Evolutionary conservation across 2,329 filamentous ascomycete species (phyloP).

Genomic region (Cryphonectria radicalis): DNA sequence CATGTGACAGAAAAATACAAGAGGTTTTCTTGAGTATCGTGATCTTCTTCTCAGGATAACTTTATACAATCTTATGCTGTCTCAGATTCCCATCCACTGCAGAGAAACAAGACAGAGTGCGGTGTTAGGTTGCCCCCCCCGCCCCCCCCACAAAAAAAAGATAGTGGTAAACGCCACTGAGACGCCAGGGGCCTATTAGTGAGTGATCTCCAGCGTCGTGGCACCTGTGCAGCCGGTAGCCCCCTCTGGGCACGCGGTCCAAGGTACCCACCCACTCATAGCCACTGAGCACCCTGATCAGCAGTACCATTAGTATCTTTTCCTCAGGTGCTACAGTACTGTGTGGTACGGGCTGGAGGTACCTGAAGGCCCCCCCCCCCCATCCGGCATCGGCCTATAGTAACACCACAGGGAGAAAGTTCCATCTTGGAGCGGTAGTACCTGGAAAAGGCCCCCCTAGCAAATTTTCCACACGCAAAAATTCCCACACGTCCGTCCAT

Average conservation of each 20-base stretch:
- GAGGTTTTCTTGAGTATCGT: too few species aligned
- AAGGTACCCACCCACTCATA: neutral
- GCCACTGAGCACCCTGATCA: neutral
- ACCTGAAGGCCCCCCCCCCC: neutral
- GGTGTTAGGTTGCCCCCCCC: too few species aligned
- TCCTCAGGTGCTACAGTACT: neutral
- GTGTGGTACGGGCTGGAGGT: neutral
- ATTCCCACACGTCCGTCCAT: neutral
- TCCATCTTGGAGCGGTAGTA: neutral
- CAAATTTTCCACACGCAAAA: neutral
- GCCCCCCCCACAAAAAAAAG: too few species aligned
- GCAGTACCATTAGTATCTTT: neutral
- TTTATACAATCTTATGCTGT: neutral
- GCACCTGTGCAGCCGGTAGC: neutral
- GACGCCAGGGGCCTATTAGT: too few species aligned
- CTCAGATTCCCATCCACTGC: neutral
- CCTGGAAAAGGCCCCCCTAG: neutral
- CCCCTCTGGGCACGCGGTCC: neutral
- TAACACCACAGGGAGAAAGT: neutral
- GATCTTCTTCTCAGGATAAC: too few species aligned
- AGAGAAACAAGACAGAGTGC: neutral
- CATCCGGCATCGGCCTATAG: slow-evolving; percentile 3
- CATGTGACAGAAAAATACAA: too few species aligned
- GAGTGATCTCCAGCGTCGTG: neutral
- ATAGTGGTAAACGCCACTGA: too few species aligned